Evolutionary conservation across 2,329 filamentous ascomycete genomes (phyloP).

Genomic region (Tolypocladium paradoxum): DNA sequence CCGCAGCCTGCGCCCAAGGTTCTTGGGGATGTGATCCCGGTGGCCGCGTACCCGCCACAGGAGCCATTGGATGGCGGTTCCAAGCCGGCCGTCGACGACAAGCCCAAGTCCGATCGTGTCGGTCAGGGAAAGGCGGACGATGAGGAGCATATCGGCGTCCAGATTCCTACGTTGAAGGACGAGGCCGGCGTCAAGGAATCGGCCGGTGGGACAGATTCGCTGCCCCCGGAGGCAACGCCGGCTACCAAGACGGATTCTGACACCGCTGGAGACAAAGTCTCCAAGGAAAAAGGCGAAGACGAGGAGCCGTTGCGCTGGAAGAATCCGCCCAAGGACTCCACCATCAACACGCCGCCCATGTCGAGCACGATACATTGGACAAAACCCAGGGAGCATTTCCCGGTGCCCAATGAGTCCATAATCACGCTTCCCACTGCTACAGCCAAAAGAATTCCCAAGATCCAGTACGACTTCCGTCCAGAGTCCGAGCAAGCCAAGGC

Average conservation of each 20-base stretch:
- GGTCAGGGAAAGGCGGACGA: background rate
- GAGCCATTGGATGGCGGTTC: background rate
- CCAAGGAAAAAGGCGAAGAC: background rate
- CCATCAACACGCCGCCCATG: conserved; percentile 6
- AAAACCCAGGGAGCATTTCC: conserved; percentile 66
- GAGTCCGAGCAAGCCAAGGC: conserved; percentile 51
- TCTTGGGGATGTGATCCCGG: background rate
- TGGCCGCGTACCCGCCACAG: background rate
- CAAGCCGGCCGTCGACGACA: background rate
- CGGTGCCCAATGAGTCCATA: conserved; percentile 58
- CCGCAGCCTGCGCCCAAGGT: background rate
- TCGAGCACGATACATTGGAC: conserved; percentile 52
- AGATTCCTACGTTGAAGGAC: conserved; percentile 5
- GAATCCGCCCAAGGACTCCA: conserved; percentile 14
- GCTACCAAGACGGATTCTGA: background rate
- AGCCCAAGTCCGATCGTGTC: background rate
- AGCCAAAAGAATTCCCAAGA: conserved; percentile 58
- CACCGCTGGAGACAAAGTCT: background rate
- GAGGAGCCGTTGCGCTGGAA: conserved; percentile 12
- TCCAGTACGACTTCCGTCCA: conserved; percentile 62
- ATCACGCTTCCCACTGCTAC: conserved; percentile 65
- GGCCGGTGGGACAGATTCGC: background rate
- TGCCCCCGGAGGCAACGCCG: background rate
- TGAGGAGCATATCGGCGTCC: conserved; percentile 3
- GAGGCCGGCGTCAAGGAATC: background rate